Conservation (phyloP, 164 flowering plant species). For the Brasenia schreberi region DNA sequence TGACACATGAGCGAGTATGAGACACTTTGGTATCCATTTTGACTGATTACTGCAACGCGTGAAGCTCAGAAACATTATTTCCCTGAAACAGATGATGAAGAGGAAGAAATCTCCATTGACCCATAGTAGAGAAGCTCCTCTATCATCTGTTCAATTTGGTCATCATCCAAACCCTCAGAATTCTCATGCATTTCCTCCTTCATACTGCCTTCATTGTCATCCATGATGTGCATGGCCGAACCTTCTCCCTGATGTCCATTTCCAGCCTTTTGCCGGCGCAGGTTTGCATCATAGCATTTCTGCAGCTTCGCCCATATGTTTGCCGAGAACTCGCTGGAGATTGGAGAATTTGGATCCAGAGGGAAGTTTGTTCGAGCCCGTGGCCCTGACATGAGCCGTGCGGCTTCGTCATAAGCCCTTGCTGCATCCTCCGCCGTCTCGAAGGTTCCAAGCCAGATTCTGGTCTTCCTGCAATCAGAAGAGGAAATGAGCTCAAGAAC, state of each 20-base stretch:
- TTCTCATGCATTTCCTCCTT: neutral
- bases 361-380: conserved; percentile 14
- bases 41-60: neutral
- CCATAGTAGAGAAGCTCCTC: conserved; percentile 12
- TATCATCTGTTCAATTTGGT: conserved; percentile 12
- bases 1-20: too few relatives aligned
- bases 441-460: conserved; percentile 17
- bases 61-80: neutral
- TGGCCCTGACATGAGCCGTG: conserved; percentile 12
- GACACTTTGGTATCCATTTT: neutral
- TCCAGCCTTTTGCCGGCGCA: neutral
- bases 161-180: conserved; percentile 5
- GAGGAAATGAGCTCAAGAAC: neutral
- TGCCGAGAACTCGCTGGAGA: conserved; percentile 5
- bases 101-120: conserved; percentile 9
- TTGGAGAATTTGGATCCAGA: conserved; percentile 3
- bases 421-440: conserved; percentile 19
- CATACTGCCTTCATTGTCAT: neutral
- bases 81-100: neutral
- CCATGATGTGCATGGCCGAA: neutral
- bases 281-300: conserved; percentile 4
- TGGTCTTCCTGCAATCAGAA: conserved; percentile 11
- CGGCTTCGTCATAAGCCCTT: conserved; percentile 15
- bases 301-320: conserved; percentile 9
- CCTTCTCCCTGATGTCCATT: neutral